A percentile compares a stretch with the other conserved stretches of the same genome.
phyloP scores from a whole-genome alignment of 306 rosid genomes.

The Neltuma alba region DNA sequence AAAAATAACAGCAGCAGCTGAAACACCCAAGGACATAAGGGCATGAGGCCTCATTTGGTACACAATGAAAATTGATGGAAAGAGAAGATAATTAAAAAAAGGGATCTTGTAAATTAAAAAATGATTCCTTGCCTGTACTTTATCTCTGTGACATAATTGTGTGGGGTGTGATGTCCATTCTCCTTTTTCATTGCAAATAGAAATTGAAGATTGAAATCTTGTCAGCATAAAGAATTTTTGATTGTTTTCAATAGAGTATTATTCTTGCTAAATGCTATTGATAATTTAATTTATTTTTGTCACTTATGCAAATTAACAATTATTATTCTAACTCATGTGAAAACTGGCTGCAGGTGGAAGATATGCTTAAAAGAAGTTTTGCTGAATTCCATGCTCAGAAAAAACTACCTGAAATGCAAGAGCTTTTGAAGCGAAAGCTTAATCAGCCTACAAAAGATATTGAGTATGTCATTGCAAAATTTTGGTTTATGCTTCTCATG shows the following conservation, averaged over 20 bases:
- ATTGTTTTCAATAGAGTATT: background rate
- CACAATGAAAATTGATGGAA: background rate
- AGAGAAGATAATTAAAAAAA: background rate
- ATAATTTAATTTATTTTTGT: slow-evolving; percentile 20
- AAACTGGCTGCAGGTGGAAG: slow-evolving; percentile 79
- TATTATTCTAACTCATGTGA: slow-evolving; percentile 21
- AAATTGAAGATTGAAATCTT: background rate
- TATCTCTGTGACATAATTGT: background rate
- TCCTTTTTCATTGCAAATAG: background rate
- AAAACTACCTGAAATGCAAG: slow-evolving; percentile 87
- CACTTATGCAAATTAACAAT: slow-evolving; percentile 25
- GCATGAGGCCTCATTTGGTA: background rate
- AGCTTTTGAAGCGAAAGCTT: slow-evolving; percentile 76
- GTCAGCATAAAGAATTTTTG: background rate
- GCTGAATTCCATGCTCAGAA: slow-evolving; percentile 98
- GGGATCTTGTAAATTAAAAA: background rate
- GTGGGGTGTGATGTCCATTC: background rate
- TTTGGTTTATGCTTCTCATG: slow-evolving; percentile 26
- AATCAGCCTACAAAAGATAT: slow-evolving; percentile 73
- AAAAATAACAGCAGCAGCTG: background rate
- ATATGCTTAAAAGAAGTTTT: slow-evolving; percentile 99
- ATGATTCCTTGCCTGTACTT: background rate
- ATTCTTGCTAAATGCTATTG: slow-evolving; percentile 21
- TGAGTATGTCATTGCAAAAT: slow-evolving; percentile 60
- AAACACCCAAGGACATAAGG: background rate